These are phyloP conservation scores for Termitomyces sp. DNA, from an alignment of 768 basidiomycete genomes.

Conservation along the genomic window DNA sequence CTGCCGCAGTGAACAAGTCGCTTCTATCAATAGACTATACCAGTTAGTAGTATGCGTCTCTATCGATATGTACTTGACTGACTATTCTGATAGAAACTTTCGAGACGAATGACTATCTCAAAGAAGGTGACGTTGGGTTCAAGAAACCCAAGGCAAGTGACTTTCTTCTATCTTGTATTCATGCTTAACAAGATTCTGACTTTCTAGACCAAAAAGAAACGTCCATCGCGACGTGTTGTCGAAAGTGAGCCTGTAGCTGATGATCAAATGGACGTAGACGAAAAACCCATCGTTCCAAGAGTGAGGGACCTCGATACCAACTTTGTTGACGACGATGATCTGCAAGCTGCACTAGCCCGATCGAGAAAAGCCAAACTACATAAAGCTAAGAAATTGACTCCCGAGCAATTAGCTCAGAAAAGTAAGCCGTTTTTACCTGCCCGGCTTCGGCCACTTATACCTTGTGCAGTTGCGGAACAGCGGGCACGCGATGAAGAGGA, in stretches of 20 bases:
- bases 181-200: neutral
- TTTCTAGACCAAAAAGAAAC: constrained; percentile 88
- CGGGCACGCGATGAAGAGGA: constrained; percentile 49
- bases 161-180: neutral
- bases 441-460: constrained; percentile 3
- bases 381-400: constrained; percentile 70
- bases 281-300: constrained; percentile 63
- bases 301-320: constrained; percentile 77
- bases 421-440: constrained; percentile 41
- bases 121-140: constrained; percentile 91
- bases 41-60: constrained; percentile 53
- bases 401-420: constrained; percentile 78
- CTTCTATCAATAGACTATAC: constrained; percentile 85
- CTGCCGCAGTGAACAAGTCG: constrained; percentile 73
- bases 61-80: neutral
- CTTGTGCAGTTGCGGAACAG: constrained; percentile 58
- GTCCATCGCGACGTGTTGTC: constrained; percentile 62
- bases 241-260: constrained; percentile 46
- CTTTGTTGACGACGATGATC: constrained; percentile 97
- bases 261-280: constrained; percentile 78
- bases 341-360: constrained; percentile 88
- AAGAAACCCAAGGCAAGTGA: constrained; percentile 83
- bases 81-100: constrained; percentile 64
- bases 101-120: constrained; percentile 80
- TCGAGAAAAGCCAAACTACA: constrained; percentile 79